phyloP scores from a whole-genome alignment of 129 eudicot genomes.

The Centaurea solstitialis region DNA sequence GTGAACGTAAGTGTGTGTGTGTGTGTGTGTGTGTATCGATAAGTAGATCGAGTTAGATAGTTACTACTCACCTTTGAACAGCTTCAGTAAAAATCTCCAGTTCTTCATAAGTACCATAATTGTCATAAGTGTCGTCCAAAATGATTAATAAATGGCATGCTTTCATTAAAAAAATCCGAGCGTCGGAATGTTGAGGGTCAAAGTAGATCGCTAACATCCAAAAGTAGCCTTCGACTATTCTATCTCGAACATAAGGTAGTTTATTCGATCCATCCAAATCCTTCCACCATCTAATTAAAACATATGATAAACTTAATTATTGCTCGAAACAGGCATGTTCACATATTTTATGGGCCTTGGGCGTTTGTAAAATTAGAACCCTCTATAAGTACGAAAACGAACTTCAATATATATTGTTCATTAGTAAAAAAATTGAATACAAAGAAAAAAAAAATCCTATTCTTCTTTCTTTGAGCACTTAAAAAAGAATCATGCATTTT shows the following conservation, averaged over 20 bases:
- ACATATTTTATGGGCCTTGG: no score
- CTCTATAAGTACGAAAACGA: no score
- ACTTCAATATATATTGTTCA: no score
- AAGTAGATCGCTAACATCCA: not conserved
- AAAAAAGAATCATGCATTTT: no score
- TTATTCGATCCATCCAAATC: not conserved
- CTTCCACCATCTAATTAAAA: not conserved
- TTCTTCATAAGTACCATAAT: conserved; percentile 34
- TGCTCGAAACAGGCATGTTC: no score
- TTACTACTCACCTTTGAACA: conserved; percentile 18
- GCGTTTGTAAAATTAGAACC: no score
- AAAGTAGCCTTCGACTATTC: not conserved
- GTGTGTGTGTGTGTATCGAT: no score
- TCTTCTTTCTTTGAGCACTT: no score
- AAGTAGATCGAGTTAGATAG: no score
- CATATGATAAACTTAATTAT: not conserved
- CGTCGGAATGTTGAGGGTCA: not conserved
- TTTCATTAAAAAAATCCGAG: not conserved
- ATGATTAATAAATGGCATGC: not conserved
- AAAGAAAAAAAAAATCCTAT: no score
- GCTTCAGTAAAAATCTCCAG: conserved; percentile 20
- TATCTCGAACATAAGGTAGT: not conserved
- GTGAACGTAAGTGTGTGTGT: no score
- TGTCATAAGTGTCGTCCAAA: not conserved
- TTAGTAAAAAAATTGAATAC: no score